Evolutionary conservation across 2,329 filamentous ascomycete genomes (phyloP).

Genomic region (Fusarium drepaniforme): DNA sequence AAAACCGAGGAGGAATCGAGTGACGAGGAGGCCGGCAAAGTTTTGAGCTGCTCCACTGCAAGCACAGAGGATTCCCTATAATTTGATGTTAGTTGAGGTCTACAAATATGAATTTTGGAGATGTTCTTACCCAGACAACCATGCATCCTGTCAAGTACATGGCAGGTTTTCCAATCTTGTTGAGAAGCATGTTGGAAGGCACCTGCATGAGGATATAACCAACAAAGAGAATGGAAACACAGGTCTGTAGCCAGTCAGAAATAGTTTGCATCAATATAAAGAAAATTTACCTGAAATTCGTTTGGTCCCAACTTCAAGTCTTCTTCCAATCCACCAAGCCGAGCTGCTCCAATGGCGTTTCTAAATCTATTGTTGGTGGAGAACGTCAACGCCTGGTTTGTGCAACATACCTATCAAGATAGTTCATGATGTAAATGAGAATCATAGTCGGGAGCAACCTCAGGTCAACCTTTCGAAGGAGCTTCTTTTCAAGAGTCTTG

Average conservation of each 20-base stretch:
- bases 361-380: background rate
- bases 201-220: slow-evolving; percentile 26
- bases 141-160: slow-evolving; percentile 9
- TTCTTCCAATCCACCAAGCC: slow-evolving; percentile 8
- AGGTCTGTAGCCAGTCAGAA: background rate
- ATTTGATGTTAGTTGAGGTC: background rate
- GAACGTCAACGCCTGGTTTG: background rate
- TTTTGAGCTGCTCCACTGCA: slow-evolving; percentile 14
- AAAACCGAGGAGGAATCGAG: slow-evolving; percentile 57
- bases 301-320: slow-evolving; percentile 6
- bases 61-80: slow-evolving; percentile 12
- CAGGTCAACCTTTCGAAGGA: slow-evolving; percentile 1
- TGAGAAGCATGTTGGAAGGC: slow-evolving; percentile 18
- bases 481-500: slow-evolving; percentile 6
- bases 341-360: slow-evolving; percentile 8
- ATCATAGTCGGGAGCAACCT: slow-evolving; percentile 8
- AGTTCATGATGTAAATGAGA: slow-evolving; percentile 16
- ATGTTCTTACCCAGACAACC: slow-evolving; percentile 8
- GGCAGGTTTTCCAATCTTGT: slow-evolving; percentile 21
- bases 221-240: slow-evolving; percentile 17
- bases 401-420: background rate
- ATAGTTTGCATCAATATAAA: background rate
- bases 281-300: background rate
- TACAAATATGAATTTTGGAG: rapidly evolving
- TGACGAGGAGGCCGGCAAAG: slow-evolving; percentile 13